phyloP scores from a whole-genome alignment of 2,329 filamentous ascomycete species.

The Colletotrichum somersetense region DNA sequence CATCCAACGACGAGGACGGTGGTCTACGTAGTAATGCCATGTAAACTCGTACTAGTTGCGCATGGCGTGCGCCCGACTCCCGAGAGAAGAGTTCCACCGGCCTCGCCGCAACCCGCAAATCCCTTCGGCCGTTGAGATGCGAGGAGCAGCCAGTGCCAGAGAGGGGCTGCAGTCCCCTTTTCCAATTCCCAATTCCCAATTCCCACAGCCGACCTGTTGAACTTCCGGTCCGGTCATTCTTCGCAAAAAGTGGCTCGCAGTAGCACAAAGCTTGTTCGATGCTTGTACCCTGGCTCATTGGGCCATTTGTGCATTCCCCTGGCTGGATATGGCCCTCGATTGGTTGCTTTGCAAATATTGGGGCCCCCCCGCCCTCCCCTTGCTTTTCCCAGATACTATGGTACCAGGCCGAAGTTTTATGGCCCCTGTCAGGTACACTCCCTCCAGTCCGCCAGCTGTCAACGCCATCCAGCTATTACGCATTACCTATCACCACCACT shows the following conservation, averaged over 20 bases:
- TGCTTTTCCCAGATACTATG: background rate
- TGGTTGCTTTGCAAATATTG: background rate
- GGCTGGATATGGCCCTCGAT: background rate
- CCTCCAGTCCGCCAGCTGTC: too few relatives aligned
- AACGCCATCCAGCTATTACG: too few relatives aligned
- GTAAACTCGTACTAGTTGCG: background rate
- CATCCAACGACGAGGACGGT: background rate
- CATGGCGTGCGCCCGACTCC: conserved; percentile 20
- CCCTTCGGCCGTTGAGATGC: conserved; percentile 23
- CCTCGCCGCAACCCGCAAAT: conserved; percentile 23
- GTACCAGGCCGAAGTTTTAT: too few relatives aligned
- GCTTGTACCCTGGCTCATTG: conserved; percentile 5
- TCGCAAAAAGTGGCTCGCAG: conserved; percentile 18
- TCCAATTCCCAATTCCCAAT: background rate
- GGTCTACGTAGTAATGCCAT: background rate
- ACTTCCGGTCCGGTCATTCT: background rate
- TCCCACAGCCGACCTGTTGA: background rate
- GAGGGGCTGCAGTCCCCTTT: conserved; percentile 3
- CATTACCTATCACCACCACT: too few relatives aligned
- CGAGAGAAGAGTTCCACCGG: conserved; percentile 29
- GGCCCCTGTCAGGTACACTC: too few relatives aligned
- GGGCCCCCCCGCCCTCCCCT: background rate
- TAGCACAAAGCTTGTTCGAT: conserved; percentile 37
- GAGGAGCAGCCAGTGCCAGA: conserved; percentile 13
- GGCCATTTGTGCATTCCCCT: background rate